Percentiles rank a stretch among this genome's conserved stretches.
Evolutionary conservation across 78 protist species (phyloP).

Genomic region (Protostelium mycophagum): DNA sequence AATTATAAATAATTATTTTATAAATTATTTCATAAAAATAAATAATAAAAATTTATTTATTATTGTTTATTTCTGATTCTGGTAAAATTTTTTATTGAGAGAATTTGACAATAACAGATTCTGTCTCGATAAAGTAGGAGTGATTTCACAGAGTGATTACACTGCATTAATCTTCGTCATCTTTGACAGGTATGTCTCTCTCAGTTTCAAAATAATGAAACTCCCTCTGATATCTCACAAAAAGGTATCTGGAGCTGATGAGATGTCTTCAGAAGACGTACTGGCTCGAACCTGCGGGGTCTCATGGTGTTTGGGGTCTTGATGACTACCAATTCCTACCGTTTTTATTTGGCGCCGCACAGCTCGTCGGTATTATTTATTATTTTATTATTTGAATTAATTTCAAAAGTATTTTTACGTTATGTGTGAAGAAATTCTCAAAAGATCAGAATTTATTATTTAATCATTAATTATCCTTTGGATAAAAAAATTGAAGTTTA

Average conservation of each 20-base stretch:
- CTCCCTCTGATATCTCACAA: too few species aligned
- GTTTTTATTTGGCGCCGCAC: constrained; percentile 88
- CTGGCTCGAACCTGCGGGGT: constrained; percentile 96
- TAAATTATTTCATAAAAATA: background rate
- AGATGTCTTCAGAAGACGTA: constrained; percentile 72
- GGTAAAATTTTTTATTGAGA: too few species aligned
- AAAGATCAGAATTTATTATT: too few species aligned
- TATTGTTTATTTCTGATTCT: too few species aligned
- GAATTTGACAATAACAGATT: background rate
- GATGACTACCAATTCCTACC: constrained; percentile 96
- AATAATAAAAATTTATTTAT: background rate
- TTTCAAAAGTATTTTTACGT: background rate
- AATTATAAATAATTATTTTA: background rate
- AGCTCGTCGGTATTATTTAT: constrained; percentile 52
- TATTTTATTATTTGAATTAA: background rate
- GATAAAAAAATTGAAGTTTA: too few species aligned
- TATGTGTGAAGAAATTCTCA: background rate
- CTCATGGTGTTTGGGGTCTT: constrained; percentile 97
- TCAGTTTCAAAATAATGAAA: too few species aligned
- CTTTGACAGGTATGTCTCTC: constrained; percentile 3
- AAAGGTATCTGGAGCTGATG: constrained; percentile 71
- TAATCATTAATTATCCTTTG: background rate
- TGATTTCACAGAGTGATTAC: constrained; percentile 17
- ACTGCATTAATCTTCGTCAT: constrained; percentile 14
- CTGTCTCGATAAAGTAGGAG: constrained; percentile 26